Percentiles rank a stretch among this genome's conserved stretches.
Evolutionary conservation across 1,139 yeast species (phyloP).

Genomic region (Kodamaea plutei): DNA sequence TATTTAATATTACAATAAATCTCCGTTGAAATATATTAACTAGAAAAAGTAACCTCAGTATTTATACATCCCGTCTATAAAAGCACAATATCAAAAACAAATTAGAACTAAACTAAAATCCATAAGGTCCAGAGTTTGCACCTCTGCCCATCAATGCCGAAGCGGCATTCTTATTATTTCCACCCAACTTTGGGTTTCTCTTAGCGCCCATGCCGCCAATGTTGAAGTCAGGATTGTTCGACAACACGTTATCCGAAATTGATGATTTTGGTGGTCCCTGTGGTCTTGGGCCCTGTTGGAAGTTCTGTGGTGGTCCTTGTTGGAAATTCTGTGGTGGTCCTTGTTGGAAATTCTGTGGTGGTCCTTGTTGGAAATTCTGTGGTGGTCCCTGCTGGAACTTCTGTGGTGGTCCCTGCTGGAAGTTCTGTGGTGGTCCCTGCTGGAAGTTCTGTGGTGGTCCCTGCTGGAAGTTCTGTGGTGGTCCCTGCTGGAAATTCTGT

Average conservation of each 20-base stretch:
- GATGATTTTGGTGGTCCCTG: conserved; percentile 23
- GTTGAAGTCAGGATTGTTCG: conserved; percentile 50
- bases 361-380: conserved; percentile 3
- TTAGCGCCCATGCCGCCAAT: conserved; percentile 7
- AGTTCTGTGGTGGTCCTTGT: conserved; percentile 6
- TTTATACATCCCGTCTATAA: too few relatives aligned
- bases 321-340: conserved; percentile 4
- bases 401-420: conserved; percentile 6
- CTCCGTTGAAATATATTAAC: too few relatives aligned
- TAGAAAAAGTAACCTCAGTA: too few relatives aligned
- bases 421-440: conserved; percentile 6
- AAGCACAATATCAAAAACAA: too few relatives aligned
- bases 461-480: conserved; percentile 4
- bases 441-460: conserved; percentile 4
- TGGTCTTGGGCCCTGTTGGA: conserved; percentile 6
- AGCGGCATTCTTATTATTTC: conserved; percentile 10
- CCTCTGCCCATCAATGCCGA: conserved; percentile 17
- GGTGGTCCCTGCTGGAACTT: conserved; percentile 5
- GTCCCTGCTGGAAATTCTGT: conserved; percentile 2
- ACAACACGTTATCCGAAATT: conserved; percentile 46
- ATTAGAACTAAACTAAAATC: conserved; percentile 5
- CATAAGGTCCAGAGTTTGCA: conserved; percentile 13
- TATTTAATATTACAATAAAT: too few relatives aligned
- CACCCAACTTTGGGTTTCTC: conserved; percentile 7
- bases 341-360: conserved; percentile 4